Base-by-base conservation (phyloP, 805 yeast species). In the Yamadazyma akitaensis region DNA sequence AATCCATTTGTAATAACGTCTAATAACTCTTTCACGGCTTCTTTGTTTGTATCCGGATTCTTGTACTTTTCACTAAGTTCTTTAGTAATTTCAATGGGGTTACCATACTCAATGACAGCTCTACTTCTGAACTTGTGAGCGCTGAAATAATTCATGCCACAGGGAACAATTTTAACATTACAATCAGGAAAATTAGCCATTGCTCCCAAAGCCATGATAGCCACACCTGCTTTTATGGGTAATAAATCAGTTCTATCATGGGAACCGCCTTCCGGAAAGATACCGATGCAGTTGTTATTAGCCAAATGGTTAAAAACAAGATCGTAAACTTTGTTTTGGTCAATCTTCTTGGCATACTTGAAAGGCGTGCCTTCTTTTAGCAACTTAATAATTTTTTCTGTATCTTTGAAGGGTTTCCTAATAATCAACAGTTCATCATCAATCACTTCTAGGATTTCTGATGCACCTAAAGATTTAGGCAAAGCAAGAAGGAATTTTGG, bases 231-330 rank as follows among this genome's bases (percentile, higher is more conserved):
- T 62, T 94, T 92, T 55, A 92, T 72, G 0, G 99, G 99, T 42
- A 92, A 74, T 55, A 92, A 67, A 52, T 89, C 95, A 0, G 98
- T 83, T 54, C 99, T 76, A 64, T 92, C 99, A 60, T 92, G 99
- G 11, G 97, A 89, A 1, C 99, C 99, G 49, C 99, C 99, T 71
- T 94, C 99, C 8, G 99, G 97, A 70, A 90, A 94, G 38, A 94
- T 88, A 10, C 98, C 98, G 31, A 94, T 68, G 51, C 95, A 88
- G 47, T 87, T 81, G 36, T 94, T 90, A 49, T 80, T 76, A 16
- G 88, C 77, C 51, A 94, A 74, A 63, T 89, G 96, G 42, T 84
- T 80, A 63, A 91, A 94, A 2, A 94, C 98, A 52, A 78, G 76
- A 45, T 85, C 79, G 65, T 89, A 94, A 46, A 94, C 96, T 38